Evolutionary conservation across 768 basidiomycete species (phyloP).

Genomic region (Lenzites betulinus): DNA sequence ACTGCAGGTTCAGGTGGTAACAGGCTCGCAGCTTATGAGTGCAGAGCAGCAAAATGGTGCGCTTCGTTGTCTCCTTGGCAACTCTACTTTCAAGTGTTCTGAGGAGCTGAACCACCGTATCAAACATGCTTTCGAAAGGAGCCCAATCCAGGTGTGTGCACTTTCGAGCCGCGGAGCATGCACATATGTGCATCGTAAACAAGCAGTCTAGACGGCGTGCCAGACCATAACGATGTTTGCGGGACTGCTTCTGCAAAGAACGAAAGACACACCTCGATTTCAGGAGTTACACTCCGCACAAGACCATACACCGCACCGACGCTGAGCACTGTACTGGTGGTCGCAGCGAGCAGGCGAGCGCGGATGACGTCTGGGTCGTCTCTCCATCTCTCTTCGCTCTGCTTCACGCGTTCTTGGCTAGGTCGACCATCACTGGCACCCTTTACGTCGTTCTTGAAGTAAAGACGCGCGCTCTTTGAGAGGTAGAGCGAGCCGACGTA

Average conservation of each 20-base stretch:
- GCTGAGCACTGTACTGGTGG: slow-evolving; percentile 59
- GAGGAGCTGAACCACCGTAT: too few relatives aligned
- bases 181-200: too few relatives aligned
- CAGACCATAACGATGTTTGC: too few relatives aligned
- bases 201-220: too few relatives aligned
- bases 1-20: too few relatives aligned
- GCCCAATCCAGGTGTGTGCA: too few relatives aligned
- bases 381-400: slow-evolving; percentile 57
- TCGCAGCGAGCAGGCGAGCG: slow-evolving; percentile 73
- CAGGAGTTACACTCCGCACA: slow-evolving; percentile 31
- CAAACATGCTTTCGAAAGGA: too few relatives aligned
- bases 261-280: slow-evolving; percentile 9
- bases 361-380: slow-evolving; percentile 86
- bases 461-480: slow-evolving; percentile 62
- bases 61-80: too few relatives aligned
- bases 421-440: slow-evolving; percentile 23
- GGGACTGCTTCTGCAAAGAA: not conserved
- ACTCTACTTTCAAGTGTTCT: too few relatives aligned
- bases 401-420: slow-evolving; percentile 33
- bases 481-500: slow-evolving; percentile 89
- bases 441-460: slow-evolving; percentile 41
- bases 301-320: slow-evolving; percentile 52
- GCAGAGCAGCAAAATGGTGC: too few relatives aligned
- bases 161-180: too few relatives aligned
- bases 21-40: too few relatives aligned